Base-by-base conservation (phyloP, 768 basidiomycete species). In the Termitomyces sp. region DNA sequence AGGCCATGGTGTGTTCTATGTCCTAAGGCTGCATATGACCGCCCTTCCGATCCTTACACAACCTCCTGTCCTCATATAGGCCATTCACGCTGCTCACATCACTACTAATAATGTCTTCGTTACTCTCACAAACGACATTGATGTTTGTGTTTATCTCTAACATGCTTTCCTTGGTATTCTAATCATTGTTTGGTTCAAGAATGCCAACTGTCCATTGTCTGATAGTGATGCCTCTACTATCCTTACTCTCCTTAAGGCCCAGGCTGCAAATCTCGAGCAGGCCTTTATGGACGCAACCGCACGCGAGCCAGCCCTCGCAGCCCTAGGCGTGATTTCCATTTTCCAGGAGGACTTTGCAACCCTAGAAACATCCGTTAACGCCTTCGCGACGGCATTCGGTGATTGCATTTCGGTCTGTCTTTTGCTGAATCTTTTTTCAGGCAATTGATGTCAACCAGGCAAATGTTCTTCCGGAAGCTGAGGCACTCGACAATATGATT, bases 1-100 rank as follows among this genome's bases (percentile, higher is more conserved):
- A 37, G 31, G 74, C 72, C 34, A 61, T 72, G 55, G 72, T 76
- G 49, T 18, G 64, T 1, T 20, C 12, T 22, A n/a, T n/a, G n/a
- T n/a, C n/a, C n/a, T n/a, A n/a, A n/a, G n/a, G n/a, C 3, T 12
- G 13, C 32, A 32, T 12, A 32, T 12, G 32, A 32, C 32, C 32
- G n/a, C n/a, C n/a, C n/a, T n/a, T n/a, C n/a, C n/a, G n/a, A n/a
- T n/a, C 10, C 10, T 12, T 22, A 20, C 10, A 4, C 20, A 42
- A 42, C 4, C 8, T 20, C 20, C 10, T 20, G 42, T 24, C 22
- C 27, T 43, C 12, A 26, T 16, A 26, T 27, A 73, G 73, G 59
- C 62, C 7, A 71, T 74, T 59, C 73, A 74, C 63, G 69, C 51
- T 14, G 64, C 61, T 52, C 65, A 72, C 2, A 62, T 53, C 4